phyloP scores from a whole-genome alignment of 108 stramenopile genomes.

The Parietichytrium sp. region DNA sequence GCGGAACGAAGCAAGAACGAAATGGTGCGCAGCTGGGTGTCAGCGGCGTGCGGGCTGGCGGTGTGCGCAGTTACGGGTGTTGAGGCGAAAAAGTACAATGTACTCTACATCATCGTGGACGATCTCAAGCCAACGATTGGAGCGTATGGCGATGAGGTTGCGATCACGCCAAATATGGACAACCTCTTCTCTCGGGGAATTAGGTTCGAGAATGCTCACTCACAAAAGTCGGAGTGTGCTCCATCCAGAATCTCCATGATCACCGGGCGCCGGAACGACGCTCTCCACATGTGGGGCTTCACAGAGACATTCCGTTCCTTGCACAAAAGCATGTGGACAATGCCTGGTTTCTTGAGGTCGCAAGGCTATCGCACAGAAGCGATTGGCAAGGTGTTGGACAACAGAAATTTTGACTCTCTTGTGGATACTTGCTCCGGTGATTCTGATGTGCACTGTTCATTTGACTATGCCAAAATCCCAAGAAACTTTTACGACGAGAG shows the following conservation, averaged over 20 bases:
- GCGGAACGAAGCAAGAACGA: too few relatives aligned
- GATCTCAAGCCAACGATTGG: slow-evolving; percentile 39
- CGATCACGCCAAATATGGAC: slow-evolving; percentile 37
- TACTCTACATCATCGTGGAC: slow-evolving; percentile 42
- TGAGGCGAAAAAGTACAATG: too few relatives aligned
- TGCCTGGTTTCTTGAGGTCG: background rate
- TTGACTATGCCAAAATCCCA: too few relatives aligned
- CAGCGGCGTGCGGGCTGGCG: too few relatives aligned
- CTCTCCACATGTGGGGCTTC: background rate
- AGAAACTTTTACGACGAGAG: too few relatives aligned
- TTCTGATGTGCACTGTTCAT: too few relatives aligned
- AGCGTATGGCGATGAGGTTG: background rate
- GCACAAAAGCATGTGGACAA: background rate
- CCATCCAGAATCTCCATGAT: slow-evolving; percentile 40
- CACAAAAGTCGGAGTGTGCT: background rate
- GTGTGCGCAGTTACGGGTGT: too few relatives aligned
- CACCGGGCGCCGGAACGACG: slow-evolving; percentile 36
- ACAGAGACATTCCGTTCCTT: background rate
- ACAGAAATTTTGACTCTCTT: background rate
- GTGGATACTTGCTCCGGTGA: too few relatives aligned
- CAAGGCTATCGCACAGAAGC: background rate
- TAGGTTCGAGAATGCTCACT: slow-evolving; percentile 17
- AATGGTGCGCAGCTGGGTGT: too few relatives aligned
- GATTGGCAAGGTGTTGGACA: background rate
- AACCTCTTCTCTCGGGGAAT: background rate